Evolutionary conservation across 495 filamentous ascomycete species (phyloP).

Genomic region (Xylaria scruposa): DNA sequence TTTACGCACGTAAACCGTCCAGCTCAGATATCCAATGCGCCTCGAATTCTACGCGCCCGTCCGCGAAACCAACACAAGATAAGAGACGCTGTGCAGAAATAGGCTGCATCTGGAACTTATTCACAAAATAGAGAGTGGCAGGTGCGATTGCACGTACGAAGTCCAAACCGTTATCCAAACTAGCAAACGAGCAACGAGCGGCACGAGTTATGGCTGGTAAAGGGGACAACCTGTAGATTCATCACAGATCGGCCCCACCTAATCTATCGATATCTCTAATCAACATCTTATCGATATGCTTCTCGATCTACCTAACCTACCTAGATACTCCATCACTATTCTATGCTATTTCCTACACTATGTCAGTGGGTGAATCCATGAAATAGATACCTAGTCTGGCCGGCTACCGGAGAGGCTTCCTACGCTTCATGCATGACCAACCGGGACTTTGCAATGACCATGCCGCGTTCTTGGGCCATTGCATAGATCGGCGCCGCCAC

Average conservation of each 20-base stretch:
- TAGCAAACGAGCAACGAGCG: neutral
- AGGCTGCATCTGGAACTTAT: neutral
- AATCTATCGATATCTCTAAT: slow-evolving; percentile 13
- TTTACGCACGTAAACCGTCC: neutral
- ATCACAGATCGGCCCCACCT: slow-evolving; percentile 12
- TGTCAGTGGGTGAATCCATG: too few species aligned
- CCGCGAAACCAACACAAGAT: neutral
- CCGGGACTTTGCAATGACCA: slow-evolving; percentile 4
- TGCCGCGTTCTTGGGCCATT: neutral
- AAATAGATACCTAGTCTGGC: neutral
- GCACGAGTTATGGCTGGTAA: neutral
- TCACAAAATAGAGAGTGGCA: neutral
- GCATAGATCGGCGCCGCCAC: slow-evolving; percentile 16
- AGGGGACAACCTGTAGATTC: slow-evolving; percentile 22
- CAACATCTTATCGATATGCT: slow-evolving; percentile 23
- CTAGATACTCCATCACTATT: neutral
- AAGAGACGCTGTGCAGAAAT: neutral
- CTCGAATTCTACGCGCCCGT: slow-evolving; percentile 5
- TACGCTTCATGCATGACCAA: neutral
- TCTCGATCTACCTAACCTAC: neutral
- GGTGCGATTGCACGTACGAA: neutral
- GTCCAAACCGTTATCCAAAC: neutral
- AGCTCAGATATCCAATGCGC: slow-evolving; percentile 1
- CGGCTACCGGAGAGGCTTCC: neutral
- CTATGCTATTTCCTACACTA: neutral